Evolutionary conservation across 805 yeast species (phyloP).

Genomic region (Candida morakotiae): DNA sequence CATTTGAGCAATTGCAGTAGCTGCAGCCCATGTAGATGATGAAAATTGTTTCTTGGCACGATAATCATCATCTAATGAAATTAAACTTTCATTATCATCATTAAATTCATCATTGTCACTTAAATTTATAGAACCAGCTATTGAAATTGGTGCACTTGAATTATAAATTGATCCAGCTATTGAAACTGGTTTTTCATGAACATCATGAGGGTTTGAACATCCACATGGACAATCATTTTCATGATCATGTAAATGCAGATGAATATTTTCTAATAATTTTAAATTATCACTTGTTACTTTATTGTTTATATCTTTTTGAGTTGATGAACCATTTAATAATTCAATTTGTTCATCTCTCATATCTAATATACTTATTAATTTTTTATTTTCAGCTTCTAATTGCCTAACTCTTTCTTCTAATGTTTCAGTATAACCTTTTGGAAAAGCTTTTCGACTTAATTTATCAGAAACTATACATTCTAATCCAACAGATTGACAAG

Average conservation of each 20-base stretch:
- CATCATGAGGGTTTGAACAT: slow-evolving; percentile 52
- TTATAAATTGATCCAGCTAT: slow-evolving; percentile 56
- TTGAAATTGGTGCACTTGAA: slow-evolving; percentile 19
- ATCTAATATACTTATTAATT: slow-evolving; percentile 59
- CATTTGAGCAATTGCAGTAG: slow-evolving; percentile 57
- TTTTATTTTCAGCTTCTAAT: slow-evolving; percentile 74
- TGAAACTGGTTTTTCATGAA: slow-evolving; percentile 62
- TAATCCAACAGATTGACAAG: slow-evolving; percentile 79
- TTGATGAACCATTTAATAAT: slow-evolving; percentile 15
- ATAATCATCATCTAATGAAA: slow-evolving; percentile 30
- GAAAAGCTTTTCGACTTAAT: slow-evolving; percentile 80
- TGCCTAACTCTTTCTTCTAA: slow-evolving; percentile 85
- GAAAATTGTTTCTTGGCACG: slow-evolving; percentile 1
- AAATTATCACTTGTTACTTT: slow-evolving; percentile 13
- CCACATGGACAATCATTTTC: slow-evolving; percentile 49
- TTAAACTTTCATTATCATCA: slow-evolving; percentile 24
- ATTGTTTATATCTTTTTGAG: background rate
- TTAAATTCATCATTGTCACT: slow-evolving; percentile 44
- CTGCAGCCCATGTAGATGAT: slow-evolving; percentile 51
- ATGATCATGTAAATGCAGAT: slow-evolving; percentile 22
- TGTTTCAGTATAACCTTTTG: slow-evolving; percentile 89
- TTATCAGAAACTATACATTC: slow-evolving; percentile 88
- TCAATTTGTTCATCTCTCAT: slow-evolving; percentile 62
- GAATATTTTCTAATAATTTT: slow-evolving; percentile 12
- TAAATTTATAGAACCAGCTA: slow-evolving; percentile 36